A percentile compares a stretch with the other conserved stretches of the same genome.
These are phyloP conservation scores for Didymella lethalis DNA, from an alignment of 2,329 filamentous ascomycete genomes.

Conservation along the genomic window DNA sequence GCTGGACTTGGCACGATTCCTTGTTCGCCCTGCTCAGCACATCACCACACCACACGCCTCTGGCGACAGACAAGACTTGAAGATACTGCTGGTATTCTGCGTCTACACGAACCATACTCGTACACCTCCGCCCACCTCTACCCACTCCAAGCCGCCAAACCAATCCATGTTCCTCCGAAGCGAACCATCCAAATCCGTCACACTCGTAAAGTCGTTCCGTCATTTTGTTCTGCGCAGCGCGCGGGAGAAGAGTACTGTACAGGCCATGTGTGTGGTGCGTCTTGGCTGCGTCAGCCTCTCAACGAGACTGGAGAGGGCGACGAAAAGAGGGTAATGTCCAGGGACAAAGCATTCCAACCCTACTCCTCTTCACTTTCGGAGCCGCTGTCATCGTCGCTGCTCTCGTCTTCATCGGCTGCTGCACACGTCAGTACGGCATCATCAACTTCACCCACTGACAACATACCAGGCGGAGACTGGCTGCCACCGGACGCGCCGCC, in stretches of 20 bases:
- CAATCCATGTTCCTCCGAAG: constrained; percentile 10
- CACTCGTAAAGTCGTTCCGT: constrained; percentile 27
- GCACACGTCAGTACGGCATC: constrained; percentile 30
- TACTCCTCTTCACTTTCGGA: constrained; percentile 61
- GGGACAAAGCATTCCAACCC: constrained; percentile 12
- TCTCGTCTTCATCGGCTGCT: constrained; percentile 56
- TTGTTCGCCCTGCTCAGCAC: not conserved
- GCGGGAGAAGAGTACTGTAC: constrained; percentile 33
- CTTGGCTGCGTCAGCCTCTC: not conserved
- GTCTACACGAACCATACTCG: constrained; percentile 9
- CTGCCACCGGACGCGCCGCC: constrained; percentile 54
- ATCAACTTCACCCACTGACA: constrained; percentile 21
- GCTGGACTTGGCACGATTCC: not conserved
- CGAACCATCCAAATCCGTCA: constrained; percentile 32
- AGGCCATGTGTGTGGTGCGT: constrained; percentile 23
- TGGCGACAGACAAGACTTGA: not conserved
- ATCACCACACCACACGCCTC: constrained; percentile 1
- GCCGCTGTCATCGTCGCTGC: constrained; percentile 61
- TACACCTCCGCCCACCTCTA: not conserved
- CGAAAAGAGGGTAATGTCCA: not conserved
- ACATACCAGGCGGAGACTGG: constrained; percentile 54
- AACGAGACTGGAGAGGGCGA: not conserved
- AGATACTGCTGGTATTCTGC: constrained; percentile 7
- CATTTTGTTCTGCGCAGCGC: constrained; percentile 3
- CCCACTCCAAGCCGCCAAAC: constrained; percentile 4